Conservation (phyloP, 2,329 filamentous ascomycete species). For the Calonectria ilicicola region DNA sequence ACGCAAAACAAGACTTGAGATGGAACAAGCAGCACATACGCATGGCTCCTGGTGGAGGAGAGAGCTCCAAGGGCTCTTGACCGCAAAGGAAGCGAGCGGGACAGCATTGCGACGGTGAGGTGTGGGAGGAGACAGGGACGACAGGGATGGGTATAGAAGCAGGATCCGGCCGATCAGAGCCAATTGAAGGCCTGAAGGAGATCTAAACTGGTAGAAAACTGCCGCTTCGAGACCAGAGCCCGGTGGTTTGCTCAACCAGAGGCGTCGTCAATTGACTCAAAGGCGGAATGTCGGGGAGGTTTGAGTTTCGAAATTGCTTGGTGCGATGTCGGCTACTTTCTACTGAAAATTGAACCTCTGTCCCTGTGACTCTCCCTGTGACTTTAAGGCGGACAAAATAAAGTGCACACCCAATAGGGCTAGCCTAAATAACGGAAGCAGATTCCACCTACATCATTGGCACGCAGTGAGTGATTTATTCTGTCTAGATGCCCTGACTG, state of each 20-base stretch:
- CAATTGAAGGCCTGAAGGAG: conserved; percentile 37
- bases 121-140: conserved; percentile 11
- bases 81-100: conserved; percentile 42
- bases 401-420: background rate
- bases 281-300: conserved; percentile 13
- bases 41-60: conserved; percentile 38
- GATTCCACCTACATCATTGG: background rate
- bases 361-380: conserved; percentile 43
- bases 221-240: conserved; percentile 22
- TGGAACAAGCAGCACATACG: conserved; percentile 33
- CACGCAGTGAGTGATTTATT: background rate
- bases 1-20: background rate
- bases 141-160: conserved; percentile 3
- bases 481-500: background rate
- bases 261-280: conserved; percentile 8
- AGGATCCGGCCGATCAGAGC: conserved; percentile 11
- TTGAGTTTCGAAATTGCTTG: conserved; percentile 34
- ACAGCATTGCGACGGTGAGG: conserved; percentile 42
- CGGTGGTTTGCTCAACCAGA: conserved; percentile 16
- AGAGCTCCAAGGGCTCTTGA: conserved; percentile 45
- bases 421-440: background rate
- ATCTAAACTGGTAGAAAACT: conserved; percentile 21
- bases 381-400: conserved; percentile 36
- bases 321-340: conserved; percentile 46
- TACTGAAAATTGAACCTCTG: conserved; percentile 35